phyloP scores from a whole-genome alignment of 2,329 filamentous ascomycete genomes.

The Chaetomium sp. region DNA sequence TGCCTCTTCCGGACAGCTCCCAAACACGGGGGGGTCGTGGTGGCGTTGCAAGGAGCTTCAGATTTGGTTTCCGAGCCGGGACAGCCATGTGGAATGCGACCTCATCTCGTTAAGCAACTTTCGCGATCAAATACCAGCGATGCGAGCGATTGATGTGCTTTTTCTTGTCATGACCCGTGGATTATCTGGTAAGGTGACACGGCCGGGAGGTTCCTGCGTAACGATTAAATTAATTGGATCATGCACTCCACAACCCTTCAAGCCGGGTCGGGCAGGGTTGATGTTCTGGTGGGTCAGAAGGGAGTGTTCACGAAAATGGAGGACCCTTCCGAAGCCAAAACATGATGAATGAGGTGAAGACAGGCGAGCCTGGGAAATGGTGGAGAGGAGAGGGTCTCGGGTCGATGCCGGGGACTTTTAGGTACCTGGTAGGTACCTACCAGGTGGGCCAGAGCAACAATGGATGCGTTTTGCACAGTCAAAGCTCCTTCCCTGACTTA shows the following conservation, averaged over 20 bases:
- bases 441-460: background rate
- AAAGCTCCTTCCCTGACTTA: background rate
- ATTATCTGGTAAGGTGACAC: background rate
- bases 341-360: background rate
- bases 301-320: background rate
- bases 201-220: background rate
- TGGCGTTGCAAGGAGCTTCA: conserved; percentile 21
- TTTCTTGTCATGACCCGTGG: background rate
- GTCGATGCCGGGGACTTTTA: background rate
- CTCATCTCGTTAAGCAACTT: conserved; percentile 11
- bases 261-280: conserved; percentile 1
- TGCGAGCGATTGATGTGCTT: background rate
- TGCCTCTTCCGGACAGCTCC: conserved; percentile 29
- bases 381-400: background rate
- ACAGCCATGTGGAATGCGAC: conserved; percentile 17
- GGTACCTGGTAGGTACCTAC: too few relatives aligned
- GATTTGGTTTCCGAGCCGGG: conserved; percentile 23
- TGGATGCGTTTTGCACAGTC: background rate
- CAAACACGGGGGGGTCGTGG: conserved; percentile 13
- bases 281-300: background rate
- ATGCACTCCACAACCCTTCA: conserved; percentile 9
- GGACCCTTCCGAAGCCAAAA: background rate
- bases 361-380: background rate
- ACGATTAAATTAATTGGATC: conserved; percentile 12
- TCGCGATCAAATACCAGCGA: background rate